Percentiles rank a stretch among this genome's conserved stretches.
phyloP scores from a whole-genome alignment of 2,329 filamentous ascomycete genomes.

The Triangularia verruculosa region DNA sequence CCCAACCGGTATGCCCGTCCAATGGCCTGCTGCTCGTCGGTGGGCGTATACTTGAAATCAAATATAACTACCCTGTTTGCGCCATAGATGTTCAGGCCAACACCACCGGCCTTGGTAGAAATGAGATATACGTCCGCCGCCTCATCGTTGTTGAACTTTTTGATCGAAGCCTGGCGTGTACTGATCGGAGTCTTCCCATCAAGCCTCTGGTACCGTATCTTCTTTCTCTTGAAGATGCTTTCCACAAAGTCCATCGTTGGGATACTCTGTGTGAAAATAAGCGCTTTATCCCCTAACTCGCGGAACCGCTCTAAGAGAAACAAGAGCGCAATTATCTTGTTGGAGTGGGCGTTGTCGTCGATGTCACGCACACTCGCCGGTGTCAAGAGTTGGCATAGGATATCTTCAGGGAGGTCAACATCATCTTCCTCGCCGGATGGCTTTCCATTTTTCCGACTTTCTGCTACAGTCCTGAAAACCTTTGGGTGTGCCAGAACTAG shows the following conservation, averaged over 20 bases:
- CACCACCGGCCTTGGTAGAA: conserved; percentile 76
- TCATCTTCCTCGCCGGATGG: conserved; percentile 13
- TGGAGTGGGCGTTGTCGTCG: conserved; percentile 54
- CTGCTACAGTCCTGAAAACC: conserved; percentile 39
- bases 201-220: conserved; percentile 55
- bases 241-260: conserved; percentile 68
- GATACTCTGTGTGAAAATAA: conserved; percentile 77
- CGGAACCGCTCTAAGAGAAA: conserved; percentile 67
- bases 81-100: conserved; percentile 78
- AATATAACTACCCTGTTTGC: conserved; percentile 86
- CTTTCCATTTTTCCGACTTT: conserved; percentile 14
- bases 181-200: conserved; percentile 61
- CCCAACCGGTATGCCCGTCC: conserved; percentile 84
- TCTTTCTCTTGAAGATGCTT: conserved; percentile 48
- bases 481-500: conserved; percentile 53
- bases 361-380: conserved; percentile 41
- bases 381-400: conserved; percentile 33
- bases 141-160: conserved; percentile 62
- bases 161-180: conserved; percentile 60
- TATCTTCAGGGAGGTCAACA: conserved; percentile 30
- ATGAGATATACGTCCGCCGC: conserved; percentile 66
- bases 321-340: conserved; percentile 66
- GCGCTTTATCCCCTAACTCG: conserved; percentile 64
- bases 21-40: conserved; percentile 80
- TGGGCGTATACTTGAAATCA: conserved; percentile 78